phyloP scores from a whole-genome alignment of 495 filamentous ascomycete genomes.

The Talaromyces proteolyticus region DNA sequence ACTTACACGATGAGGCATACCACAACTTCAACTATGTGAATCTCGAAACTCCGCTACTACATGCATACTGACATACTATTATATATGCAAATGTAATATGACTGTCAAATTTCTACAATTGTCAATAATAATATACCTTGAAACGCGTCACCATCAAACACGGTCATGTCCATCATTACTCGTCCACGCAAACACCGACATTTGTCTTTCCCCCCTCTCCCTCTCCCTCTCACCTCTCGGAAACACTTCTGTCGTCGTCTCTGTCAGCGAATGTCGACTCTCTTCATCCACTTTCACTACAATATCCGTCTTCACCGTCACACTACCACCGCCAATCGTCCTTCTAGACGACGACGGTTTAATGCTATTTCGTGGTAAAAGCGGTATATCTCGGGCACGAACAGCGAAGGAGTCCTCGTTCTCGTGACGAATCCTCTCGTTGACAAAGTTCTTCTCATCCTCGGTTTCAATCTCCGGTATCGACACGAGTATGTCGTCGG shows the following conservation, averaged over 20 bases:
- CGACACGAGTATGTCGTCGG: constrained; percentile 16
- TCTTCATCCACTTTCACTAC: constrained; percentile 22
- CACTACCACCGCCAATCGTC: constrained; percentile 12
- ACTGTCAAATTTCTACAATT: too few relatives aligned
- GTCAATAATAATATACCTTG: too few relatives aligned
- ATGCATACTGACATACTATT: neutral
- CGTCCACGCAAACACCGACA: constrained; percentile 2
- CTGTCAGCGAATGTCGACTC: neutral
- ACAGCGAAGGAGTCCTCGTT: neutral
- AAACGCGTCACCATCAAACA: too few relatives aligned
- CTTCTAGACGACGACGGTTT: neutral
- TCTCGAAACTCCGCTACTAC: neutral
- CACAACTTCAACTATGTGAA: too few relatives aligned
- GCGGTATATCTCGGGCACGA: neutral
- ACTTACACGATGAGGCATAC: too few relatives aligned
- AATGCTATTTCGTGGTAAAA: neutral
- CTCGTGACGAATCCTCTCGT: too few relatives aligned
- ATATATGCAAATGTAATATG: neutral
- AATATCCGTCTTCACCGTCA: constrained; percentile 27
- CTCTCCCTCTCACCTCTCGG: neutral
- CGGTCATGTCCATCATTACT: neutral
- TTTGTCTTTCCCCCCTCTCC: too few relatives aligned
- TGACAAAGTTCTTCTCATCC: constrained; percentile 20
- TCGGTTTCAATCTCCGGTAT: constrained; percentile 9
- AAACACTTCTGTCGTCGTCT: neutral